Evolutionary conservation across 306 rosid genomes (phyloP), one percentile per base, ranked within the genome.

Genomic region (Cucurbita ficifolia): DNA sequence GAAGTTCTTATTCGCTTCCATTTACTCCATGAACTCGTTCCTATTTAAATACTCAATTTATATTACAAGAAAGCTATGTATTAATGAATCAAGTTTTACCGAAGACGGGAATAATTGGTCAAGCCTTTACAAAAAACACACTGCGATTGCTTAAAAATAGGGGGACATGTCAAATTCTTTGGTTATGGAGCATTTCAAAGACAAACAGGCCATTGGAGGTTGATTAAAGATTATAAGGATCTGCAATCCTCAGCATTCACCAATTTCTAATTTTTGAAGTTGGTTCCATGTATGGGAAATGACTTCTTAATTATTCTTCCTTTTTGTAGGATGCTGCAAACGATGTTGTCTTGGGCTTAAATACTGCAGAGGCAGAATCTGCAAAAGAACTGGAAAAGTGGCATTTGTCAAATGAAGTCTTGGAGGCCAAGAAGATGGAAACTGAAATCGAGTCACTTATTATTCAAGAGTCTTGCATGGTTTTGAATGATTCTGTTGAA

Each of bases 371-470:
- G 64, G 76, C 52, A 50, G 59, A 64, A 75, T 70, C 82, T 71
- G 83, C 89, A 40, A 72, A 79, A 72, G 84, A 85, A 80, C 79
- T 83, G 80, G 83, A 85, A 18, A 61, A 81, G 46, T 90, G 95
- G 89, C 73, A 83, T 63, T 82, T 79, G 13, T 85, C 88, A 50
- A 85, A 88, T 36, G 95, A 88, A 83, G 85, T 83, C 63, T 77
- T 90, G 86, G 95, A 87, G 76, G 78, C 79, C 67, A 88, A 83
- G 85, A 90, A 76, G 84, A 87, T 87, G 89, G 95, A 87, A 78
- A 73, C 88, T 43, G 92, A 90, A 82, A 85, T 90, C 73, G 92
- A 90, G 79, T 87, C 97, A 6, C 88, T 82, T 29, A 76, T 85
- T 64, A 72, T 88, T 24, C 76, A 67, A 58, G 90, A 88, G 74